phyloP scores from a whole-genome alignment of 176 grass and related monocot species.

The Carex littledalei region DNA sequence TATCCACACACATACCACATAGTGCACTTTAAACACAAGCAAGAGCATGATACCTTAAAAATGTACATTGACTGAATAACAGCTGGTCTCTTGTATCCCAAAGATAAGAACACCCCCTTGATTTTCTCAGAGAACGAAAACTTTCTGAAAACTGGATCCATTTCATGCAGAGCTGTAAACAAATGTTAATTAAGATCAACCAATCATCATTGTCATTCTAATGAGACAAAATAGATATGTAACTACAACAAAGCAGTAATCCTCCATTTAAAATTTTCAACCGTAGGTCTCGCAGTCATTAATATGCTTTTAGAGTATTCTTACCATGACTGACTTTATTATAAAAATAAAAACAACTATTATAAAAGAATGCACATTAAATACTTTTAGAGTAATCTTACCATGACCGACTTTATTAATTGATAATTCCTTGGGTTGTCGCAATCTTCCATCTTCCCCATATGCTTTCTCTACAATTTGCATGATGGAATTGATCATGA shows the following conservation, averaged over 20 bases:
- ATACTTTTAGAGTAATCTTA: conserved; percentile 25
- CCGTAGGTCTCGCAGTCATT: neutral
- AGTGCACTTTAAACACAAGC: neutral
- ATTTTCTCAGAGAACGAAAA: conserved; percentile 49
- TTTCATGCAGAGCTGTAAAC: conserved; percentile 79
- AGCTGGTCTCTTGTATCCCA: conserved; percentile 73
- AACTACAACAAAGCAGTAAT: neutral
- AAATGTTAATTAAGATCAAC: neutral
- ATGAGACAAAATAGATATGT: neutral
- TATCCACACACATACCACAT: neutral
- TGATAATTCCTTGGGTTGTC: conserved; percentile 85
- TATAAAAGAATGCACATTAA: neutral
- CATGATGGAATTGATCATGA: neutral
- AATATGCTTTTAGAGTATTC: too few relatives aligned
- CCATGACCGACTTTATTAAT: conserved; percentile 98
- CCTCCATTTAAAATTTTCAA: neutral
- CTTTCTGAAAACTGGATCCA: conserved; percentile 82
- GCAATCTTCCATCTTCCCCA: conserved; percentile 79
- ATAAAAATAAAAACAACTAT: neutral
- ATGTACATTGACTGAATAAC: conserved; percentile 98
- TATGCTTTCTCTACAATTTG: conserved; percentile 69
- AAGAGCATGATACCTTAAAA: conserved; percentile 63
- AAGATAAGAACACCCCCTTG: conserved; percentile 56
- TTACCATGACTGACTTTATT: too few relatives aligned
- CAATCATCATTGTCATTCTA: neutral